Evolutionary conservation across 2,329 filamentous ascomycete species (phyloP).

Genomic region (Furcasterigmium furcatum): DNA sequence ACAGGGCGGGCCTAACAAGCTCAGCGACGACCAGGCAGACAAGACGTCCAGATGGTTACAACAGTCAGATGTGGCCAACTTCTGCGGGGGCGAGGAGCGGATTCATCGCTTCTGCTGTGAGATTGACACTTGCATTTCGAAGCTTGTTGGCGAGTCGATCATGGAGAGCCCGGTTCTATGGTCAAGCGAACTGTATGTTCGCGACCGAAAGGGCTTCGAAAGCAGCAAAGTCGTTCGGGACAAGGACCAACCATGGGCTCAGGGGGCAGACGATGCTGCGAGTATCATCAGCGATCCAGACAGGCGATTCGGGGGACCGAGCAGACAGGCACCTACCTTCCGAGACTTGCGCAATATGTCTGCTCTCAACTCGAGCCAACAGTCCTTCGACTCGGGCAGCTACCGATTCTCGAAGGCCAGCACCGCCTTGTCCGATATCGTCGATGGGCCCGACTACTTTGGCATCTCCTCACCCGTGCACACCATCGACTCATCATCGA

Average conservation of each 20-base stretch:
- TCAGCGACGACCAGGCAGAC: constrained; percentile 92
- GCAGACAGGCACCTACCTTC: constrained; percentile 17
- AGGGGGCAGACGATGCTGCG: constrained; percentile 41
- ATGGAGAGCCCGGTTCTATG: constrained; percentile 84
- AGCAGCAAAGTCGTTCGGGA: constrained; percentile 36
- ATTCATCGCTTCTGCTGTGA: constrained; percentile 94
- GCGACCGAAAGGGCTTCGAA: constrained; percentile 66
- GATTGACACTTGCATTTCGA: constrained; percentile 80
- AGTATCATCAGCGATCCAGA: constrained; percentile 55
- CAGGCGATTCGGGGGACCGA: constrained; percentile 33
- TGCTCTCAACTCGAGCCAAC: constrained; percentile 62
- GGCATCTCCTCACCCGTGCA: constrained; percentile 64
- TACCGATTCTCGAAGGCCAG: constrained; percentile 57
- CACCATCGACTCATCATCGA: constrained; percentile 71
- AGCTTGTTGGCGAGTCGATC: constrained; percentile 80
- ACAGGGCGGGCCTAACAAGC: constrained; percentile 88
- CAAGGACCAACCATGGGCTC: constrained; percentile 38
- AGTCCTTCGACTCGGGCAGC: constrained; percentile 67
- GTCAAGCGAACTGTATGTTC: constrained; percentile 84
- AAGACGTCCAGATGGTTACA: constrained; percentile 81
- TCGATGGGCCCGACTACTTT: constrained; percentile 71
- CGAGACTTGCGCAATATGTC: constrained; percentile 57
- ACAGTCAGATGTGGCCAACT: constrained; percentile 80
- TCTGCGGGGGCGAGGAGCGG: constrained; percentile 90
- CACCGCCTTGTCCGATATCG: constrained; percentile 59